A percentile compares a stretch with the other conserved stretches of the same genome.
phyloP scores from a whole-genome alignment of 345 rosid genomes.

The Hibiscus tridactylites region DNA sequence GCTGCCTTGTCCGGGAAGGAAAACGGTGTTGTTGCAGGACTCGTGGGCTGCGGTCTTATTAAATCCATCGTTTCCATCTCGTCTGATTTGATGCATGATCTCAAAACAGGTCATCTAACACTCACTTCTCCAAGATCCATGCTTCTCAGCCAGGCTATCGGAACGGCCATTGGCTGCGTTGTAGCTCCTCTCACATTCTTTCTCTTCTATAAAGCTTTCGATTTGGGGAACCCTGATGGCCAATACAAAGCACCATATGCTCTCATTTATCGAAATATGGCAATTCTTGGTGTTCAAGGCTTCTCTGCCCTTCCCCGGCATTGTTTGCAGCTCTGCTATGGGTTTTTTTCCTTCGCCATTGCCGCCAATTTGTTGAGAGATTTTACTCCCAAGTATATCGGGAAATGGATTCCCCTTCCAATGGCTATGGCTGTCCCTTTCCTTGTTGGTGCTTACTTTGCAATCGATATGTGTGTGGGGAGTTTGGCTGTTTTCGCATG shows the following conservation, averaged over 20 bases:
- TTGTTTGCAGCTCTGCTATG: constrained; percentile 77
- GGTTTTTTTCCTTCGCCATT: constrained; percentile 76
- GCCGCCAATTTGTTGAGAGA: constrained; percentile 56
- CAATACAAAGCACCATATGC: constrained; percentile 95
- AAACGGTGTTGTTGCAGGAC: constrained; percentile 78
- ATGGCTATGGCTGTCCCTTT: constrained; percentile 99
- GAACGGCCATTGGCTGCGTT: constrained; percentile 74
- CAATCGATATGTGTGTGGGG: constrained; percentile 77
- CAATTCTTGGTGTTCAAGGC: constrained; percentile 87
- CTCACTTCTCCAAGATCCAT: constrained; percentile 83
- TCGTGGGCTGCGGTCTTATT: constrained; percentile 81
- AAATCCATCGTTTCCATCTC: constrained; percentile 81
- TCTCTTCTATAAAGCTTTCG: constrained; percentile 84
- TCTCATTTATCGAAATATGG: constrained; percentile 83
- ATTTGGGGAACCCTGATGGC: constrained; percentile 81
- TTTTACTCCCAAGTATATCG: constrained; percentile 31
- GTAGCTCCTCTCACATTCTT: constrained; percentile 76
- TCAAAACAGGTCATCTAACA: constrained; percentile 84
- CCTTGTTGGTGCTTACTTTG: constrained; percentile 81
- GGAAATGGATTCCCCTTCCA: constrained; percentile 81
- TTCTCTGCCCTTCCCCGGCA: constrained; percentile 82
- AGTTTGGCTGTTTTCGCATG: constrained; percentile 49
- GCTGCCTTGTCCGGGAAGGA: constrained; percentile 61
- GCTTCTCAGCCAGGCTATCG: constrained; percentile 88
- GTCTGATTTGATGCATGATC: constrained; percentile 90